A percentile compares a stretch with the other conserved stretches of the same genome.
These are phyloP conservation scores for Hydrangea macrophylla DNA, from an alignment of 148 eudicot genomes.

Conservation along the genomic window DNA sequence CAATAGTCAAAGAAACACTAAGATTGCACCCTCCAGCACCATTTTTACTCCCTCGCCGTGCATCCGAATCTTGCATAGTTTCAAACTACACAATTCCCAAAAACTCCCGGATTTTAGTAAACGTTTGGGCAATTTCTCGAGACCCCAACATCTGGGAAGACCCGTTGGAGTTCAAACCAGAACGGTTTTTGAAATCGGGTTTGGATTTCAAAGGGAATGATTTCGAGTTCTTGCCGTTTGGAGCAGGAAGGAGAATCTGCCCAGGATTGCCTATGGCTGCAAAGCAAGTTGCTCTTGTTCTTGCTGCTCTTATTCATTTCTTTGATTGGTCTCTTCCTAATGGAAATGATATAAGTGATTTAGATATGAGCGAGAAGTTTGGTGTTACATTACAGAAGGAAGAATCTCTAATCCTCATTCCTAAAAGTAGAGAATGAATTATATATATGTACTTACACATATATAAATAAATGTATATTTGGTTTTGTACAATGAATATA, in stretches of 20 bases:
- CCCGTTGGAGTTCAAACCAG: not conserved
- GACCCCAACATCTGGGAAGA: not conserved
- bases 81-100: not conserved
- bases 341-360: not conserved
- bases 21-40: slow-evolving; percentile 1
- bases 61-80: not conserved
- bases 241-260: not conserved
- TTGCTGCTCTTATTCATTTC: not conserved
- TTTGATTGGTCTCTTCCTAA: slow-evolving; percentile 2
- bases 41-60: not conserved
- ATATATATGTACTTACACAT: too few species aligned
- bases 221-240: not conserved
- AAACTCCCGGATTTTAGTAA: not conserved
- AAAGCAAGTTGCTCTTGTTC: not conserved
- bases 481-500: too few species aligned
- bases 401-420: slow-evolving; percentile 12
- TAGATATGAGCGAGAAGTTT: slow-evolving; percentile 13
- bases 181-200: not conserved
- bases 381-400: slow-evolving; percentile 8
- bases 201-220: not conserved
- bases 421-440: not conserved
- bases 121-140: not conserved
- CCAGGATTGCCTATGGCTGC: not conserved
- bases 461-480: too few species aligned
- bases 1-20: not conserved